phyloP scores from a whole-genome alignment of 257 asterid species.

The Nicotiana paniculata region DNA sequence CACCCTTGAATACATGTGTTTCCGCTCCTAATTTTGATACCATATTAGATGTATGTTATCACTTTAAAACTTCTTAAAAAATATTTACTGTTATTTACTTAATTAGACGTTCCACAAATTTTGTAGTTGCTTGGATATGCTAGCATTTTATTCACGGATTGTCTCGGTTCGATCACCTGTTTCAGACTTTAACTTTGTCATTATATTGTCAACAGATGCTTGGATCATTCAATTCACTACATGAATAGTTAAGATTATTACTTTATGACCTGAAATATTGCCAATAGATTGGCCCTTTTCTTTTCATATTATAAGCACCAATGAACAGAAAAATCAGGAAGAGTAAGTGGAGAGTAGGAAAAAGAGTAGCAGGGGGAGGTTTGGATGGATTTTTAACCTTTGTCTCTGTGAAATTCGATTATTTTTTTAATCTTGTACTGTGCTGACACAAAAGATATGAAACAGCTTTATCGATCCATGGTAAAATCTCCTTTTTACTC shows the following conservation, averaged over 20 bases:
- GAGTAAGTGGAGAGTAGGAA: background rate
- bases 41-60: too few species aligned
- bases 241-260: background rate
- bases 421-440: slow-evolving; percentile 48
- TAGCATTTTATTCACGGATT: background rate
- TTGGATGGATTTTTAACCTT: slow-evolving; percentile 11
- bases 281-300: background rate
- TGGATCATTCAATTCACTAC: background rate
- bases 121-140: background rate
- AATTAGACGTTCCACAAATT: too few species aligned
- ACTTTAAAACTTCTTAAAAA: too few species aligned
- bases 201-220: background rate
- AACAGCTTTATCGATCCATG: slow-evolving; percentile 78
- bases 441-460: slow-evolving; percentile 58
- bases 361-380: slow-evolving; percentile 23
- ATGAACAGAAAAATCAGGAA: background rate
- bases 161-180: background rate
- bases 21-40: too few species aligned
- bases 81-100: too few species aligned
- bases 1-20: too few species aligned
- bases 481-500: slow-evolving; percentile 22
- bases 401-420: slow-evolving; percentile 56
- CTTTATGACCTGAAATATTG: background rate
- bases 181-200: slow-evolving; percentile 5
- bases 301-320: background rate